phyloP scores from a whole-genome alignment of 345 rosid genomes.

The Eucalyptus grandis region DNA sequence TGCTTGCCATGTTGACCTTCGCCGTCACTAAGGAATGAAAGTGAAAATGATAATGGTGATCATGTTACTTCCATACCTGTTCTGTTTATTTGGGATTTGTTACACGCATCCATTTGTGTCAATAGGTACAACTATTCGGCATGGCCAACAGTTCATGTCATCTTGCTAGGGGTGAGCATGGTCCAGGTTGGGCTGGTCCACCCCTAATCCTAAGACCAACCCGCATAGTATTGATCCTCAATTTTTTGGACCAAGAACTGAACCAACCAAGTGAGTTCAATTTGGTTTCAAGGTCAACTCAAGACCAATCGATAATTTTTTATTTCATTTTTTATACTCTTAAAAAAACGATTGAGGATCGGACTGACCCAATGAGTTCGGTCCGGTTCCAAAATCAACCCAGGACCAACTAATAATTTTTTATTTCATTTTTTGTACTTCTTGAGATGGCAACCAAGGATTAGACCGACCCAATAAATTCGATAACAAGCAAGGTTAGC shows the following conservation, averaged over 20 bases:
- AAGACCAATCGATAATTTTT: no score
- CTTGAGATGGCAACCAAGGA: no score
- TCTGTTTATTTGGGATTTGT: no score
- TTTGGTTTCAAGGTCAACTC: accelerated
- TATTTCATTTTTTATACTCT: no score
- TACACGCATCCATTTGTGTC: background rate
- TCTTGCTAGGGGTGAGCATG: background rate
- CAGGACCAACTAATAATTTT: accelerated
- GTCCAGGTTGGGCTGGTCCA: accelerated
- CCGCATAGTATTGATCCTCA: accelerated
- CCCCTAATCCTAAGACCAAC: no score
- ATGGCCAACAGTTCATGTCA: background rate
- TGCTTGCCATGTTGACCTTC: background rate
- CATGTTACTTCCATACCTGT: no score
- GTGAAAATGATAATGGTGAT: background rate
- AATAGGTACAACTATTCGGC: background rate
- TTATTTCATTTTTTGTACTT: no score
- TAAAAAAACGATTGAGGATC: no score
- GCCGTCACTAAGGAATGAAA: no score
- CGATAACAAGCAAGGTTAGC: no score
- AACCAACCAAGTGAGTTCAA: accelerated
- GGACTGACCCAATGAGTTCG: no score
- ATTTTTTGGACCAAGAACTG: no score
- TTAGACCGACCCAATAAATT: accelerated
- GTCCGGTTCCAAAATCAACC: accelerated